phyloP scores from a whole-genome alignment of 2,329 filamentous ascomycete species.

The Xylariaceae sp. region DNA sequence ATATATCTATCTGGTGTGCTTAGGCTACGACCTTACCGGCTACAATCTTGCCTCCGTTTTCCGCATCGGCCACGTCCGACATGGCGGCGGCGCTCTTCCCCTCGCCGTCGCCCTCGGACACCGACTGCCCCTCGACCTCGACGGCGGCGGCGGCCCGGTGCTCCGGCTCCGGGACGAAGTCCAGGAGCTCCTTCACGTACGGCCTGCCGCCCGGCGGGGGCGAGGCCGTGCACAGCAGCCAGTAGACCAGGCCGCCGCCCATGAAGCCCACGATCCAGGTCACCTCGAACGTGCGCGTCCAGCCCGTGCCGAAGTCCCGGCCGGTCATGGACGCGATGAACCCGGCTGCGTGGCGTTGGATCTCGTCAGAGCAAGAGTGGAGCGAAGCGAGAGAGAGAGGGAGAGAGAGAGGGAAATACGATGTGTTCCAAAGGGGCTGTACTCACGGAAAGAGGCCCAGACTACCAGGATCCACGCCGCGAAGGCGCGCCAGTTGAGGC shows the following conservation, averaged over 20 bases:
- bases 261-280: conserved; percentile 5
- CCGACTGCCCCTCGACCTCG: conserved; percentile 1
- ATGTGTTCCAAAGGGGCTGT: neutral
- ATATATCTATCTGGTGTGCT: too few relatives aligned
- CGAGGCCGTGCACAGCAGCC: conserved; percentile 4
- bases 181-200: conserved; percentile 4
- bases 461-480: conserved; percentile 1
- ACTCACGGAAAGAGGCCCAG: conserved; percentile 6
- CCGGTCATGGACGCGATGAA: conserved; percentile 4
- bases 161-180: neutral
- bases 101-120: neutral
- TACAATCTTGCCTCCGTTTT: too few relatives aligned
- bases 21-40: too few relatives aligned
- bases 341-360: conserved; percentile 1
- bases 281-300: conserved; percentile 4
- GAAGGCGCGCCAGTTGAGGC: conserved; percentile 8
- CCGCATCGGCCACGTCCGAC: too few relatives aligned
- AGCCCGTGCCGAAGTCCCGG: conserved; percentile 2
- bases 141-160: neutral
- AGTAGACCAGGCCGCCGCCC: conserved; percentile 6
- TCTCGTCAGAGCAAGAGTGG: neutral
- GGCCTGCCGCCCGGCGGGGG: conserved; percentile 6
- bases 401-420: neutral
- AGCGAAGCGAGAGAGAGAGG: too few relatives aligned
- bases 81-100: neutral